phyloP scores from a whole-genome alignment of 306 rosid species.

The Dryas octopetala region DNA sequence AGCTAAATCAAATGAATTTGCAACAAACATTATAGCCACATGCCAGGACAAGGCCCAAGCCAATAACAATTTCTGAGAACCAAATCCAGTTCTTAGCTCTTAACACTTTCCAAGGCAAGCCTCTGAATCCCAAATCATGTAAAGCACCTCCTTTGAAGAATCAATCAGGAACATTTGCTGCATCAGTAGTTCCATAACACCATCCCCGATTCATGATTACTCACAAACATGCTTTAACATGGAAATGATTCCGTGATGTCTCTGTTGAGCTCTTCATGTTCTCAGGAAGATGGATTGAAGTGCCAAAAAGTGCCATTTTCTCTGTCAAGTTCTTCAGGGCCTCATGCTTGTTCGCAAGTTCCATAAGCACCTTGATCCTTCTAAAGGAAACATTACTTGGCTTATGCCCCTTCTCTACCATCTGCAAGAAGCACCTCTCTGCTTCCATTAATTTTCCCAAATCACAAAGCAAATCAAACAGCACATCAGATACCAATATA shows the following conservation, averaged over 20 bases:
- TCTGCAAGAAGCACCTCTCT: slow-evolving; percentile 80
- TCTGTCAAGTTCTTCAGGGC: slow-evolving; percentile 58
- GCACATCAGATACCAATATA: slow-evolving; percentile 76
- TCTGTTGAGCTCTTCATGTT: slow-evolving; percentile 14
- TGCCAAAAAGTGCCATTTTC: slow-evolving; percentile 62
- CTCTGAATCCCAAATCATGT: neutral
- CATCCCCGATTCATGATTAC: slow-evolving; percentile 3
- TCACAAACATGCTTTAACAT: slow-evolving; percentile 3
- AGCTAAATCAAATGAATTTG: neutral
- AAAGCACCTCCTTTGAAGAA: neutral
- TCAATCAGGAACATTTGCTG: neutral
- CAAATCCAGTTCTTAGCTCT: slow-evolving; percentile 8
- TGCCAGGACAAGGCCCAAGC: neutral
- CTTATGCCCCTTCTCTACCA: slow-evolving; percentile 84
- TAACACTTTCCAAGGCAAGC: slow-evolving; percentile 5
- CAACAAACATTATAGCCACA: neutral
- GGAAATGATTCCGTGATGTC: slow-evolving; percentile 18
- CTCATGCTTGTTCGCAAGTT: slow-evolving; percentile 66
- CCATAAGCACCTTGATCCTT: slow-evolving; percentile 90
- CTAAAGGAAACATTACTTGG: slow-evolving; percentile 74
- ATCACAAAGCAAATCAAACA: slow-evolving; percentile 86
- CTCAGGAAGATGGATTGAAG: slow-evolving; percentile 35
- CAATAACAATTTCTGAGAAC: neutral
- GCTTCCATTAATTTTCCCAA: slow-evolving; percentile 71
- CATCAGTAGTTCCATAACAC: neutral